A percentile compares a stretch with the other conserved stretches of the same genome.
Evolutionary conservation across 2,329 filamentous ascomycete genomes (phyloP).

Genomic region (Lasiodiplodia gonubiensis): DNA sequence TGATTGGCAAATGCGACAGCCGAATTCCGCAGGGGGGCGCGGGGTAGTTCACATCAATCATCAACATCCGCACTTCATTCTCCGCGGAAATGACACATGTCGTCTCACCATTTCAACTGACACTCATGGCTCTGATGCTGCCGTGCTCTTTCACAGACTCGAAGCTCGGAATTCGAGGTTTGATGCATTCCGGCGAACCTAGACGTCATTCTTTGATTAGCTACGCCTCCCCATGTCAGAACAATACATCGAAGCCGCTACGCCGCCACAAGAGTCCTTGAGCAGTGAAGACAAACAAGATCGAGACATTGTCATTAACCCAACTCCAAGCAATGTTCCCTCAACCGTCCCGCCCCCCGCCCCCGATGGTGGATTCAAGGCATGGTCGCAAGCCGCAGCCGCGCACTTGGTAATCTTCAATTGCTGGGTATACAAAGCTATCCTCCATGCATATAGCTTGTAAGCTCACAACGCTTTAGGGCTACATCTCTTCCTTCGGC

Average conservation of each 20-base stretch:
- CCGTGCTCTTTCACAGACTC: too few relatives aligned
- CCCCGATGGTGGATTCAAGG: conserved; percentile 57
- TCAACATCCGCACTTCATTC: background rate
- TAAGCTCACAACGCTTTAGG: conserved; percentile 24
- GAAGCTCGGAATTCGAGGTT: background rate
- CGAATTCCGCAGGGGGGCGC: background rate
- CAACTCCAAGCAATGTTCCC: conserved; percentile 5
- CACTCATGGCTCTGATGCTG: background rate
- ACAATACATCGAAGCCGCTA: background rate
- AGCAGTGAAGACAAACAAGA: background rate
- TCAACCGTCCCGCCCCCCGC: conserved; percentile 31
- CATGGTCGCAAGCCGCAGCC: conserved; percentile 51
- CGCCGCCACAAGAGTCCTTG: background rate
- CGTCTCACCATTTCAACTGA: background rate
- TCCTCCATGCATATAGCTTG: too few relatives aligned
- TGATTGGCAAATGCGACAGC: conserved; percentile 1
- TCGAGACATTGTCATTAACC: background rate
- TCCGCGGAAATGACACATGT: background rate
- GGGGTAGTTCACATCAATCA: background rate
- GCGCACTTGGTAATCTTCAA: conserved; percentile 30
- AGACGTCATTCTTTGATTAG: background rate
- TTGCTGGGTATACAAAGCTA: conserved; percentile 37
- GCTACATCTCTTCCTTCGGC: conserved; percentile 60
- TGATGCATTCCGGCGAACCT: background rate
- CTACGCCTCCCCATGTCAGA: background rate